Evolutionary conservation across 768 basidiomycete genomes (phyloP), one percentile per base, ranked within the genome.

Genomic region (Jaapia argillacea): DNA sequence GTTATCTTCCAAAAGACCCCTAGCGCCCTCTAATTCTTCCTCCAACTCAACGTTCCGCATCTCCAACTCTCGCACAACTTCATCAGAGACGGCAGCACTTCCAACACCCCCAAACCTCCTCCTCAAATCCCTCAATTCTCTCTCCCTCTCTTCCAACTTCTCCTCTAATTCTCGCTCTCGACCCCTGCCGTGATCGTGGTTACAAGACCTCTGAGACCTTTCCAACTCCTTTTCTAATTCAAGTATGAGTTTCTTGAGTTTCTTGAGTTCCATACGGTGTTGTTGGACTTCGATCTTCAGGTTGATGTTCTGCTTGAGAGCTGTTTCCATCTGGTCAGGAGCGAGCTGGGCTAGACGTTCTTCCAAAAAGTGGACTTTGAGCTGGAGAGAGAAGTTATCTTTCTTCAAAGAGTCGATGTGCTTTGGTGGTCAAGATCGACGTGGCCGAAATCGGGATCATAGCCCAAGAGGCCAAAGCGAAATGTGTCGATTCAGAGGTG

Each of bases 301-400:
- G 49, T 81, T 83, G 55, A 91, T 87, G 54, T 94, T 94, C 62
- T 94, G 89, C 53, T 92, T 89, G 45, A 90, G 74, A 3, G 85
- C 86, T 4, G 85, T 84, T 54, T 96, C 86, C 58, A 93, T 85
- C 55, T 96, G 85, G 58, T 94, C 91, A 0, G 91, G 90, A 0
- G 87, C 85, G 39, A 92, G 78, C 53, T 88, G 80, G 2, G 85
- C 84, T 13, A 99, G 74, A 36, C 88, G 82, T 55, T 98, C 91
- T 61, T 97, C 89, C 35, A 96, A 75, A 58, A 96, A 94, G 57
- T 96, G 91, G 3, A 97, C 87, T 46, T 91, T 87, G 41, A 98
- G 75, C 61, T 97, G 96, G 58, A 99, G 81, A 55, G 83, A 85
- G 61, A 98, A 97, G 69, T 94, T 94, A 60, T 98, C 93, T 60